phyloP scores from a whole-genome alignment of 495 filamentous ascomycete genomes.

The Thermothielavioides terrestris region DNA sequence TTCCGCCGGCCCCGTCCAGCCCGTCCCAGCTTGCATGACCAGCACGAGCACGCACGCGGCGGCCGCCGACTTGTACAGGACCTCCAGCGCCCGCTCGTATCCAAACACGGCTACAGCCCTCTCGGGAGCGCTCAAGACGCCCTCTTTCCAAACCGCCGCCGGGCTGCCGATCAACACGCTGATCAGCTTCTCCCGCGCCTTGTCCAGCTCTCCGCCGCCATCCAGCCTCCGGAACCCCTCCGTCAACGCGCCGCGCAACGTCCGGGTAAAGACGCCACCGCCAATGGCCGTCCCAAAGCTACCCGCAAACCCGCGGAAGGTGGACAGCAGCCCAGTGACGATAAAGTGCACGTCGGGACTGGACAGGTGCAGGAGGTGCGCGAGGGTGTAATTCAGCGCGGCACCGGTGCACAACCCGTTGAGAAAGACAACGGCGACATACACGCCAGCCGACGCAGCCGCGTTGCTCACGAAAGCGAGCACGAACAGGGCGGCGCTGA shows the following conservation, averaged over 20 bases:
- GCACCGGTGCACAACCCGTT: constrained; percentile 65
- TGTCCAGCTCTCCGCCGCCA: constrained; percentile 19
- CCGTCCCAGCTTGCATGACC: constrained; percentile 57
- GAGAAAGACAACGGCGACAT: constrained; percentile 48
- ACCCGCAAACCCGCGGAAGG: constrained; percentile 66
- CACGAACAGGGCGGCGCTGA: constrained; percentile 41
- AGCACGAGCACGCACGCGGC: constrained; percentile 47
- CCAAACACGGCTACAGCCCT: constrained; percentile 51
- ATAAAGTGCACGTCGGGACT: constrained; percentile 55
- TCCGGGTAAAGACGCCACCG: constrained; percentile 61
- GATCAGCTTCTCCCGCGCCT: constrained; percentile 48
- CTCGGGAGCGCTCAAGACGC: constrained; percentile 42
- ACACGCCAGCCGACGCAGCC: constrained; percentile 35
- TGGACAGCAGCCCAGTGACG: constrained; percentile 58
- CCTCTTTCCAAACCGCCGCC: constrained; percentile 43
- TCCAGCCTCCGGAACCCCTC: constrained; percentile 45
- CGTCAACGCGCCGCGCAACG: constrained; percentile 46
- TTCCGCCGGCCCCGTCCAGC: constrained; percentile 43
- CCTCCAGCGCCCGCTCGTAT: constrained; percentile 51
- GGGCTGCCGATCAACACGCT: constrained; percentile 60
- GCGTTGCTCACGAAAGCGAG: constrained; percentile 46
- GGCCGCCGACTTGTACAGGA: constrained; percentile 50
- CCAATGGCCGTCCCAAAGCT: constrained; percentile 69
- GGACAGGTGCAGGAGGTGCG: constrained; percentile 65
- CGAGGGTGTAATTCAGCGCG: constrained; percentile 66